phyloP scores from a whole-genome alignment of 768 basidiomycete species.

The Kwoniella pini region DNA sequence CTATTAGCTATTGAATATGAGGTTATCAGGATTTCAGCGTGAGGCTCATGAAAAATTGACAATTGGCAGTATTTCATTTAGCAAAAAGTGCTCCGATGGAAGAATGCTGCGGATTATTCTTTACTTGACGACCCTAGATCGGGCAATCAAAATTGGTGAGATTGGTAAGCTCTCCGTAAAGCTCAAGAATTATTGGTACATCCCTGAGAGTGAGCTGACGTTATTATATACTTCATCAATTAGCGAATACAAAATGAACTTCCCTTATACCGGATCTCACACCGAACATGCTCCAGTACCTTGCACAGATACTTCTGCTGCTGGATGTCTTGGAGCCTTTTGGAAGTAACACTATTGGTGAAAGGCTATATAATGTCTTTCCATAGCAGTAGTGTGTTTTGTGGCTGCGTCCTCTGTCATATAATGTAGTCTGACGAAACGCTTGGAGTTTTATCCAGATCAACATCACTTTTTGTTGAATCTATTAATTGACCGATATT shows the following conservation, averaged over 20 bases:
- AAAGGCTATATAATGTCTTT: too few relatives aligned
- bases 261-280: constrained; percentile 6
- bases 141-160: constrained; percentile 30
- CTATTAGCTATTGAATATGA: too few relatives aligned
- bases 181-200: too few relatives aligned
- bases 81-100: too few relatives aligned
- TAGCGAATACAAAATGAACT: constrained; percentile 13
- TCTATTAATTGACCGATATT: too few relatives aligned
- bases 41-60: too few relatives aligned
- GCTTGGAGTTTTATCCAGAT: too few relatives aligned
- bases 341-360: constrained; percentile 2
- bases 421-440: too few relatives aligned
- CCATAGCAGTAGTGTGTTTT: too few relatives aligned
- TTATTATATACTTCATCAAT: background rate
- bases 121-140: constrained; percentile 15
- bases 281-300: background rate
- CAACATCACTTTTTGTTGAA: constrained; percentile 4
- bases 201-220: background rate
- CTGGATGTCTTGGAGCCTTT: constrained; percentile 2
- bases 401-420: too few relatives aligned
- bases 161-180: background rate
- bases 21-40: too few relatives aligned
- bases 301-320: constrained; percentile 1
- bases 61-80: too few relatives aligned
- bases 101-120: constrained; percentile 25